Evolutionary conservation across 2,329 filamentous ascomycete genomes (phyloP), one percentile per base, ranked within the genome.

Genomic region (Malbranchea cinnamomea): DNA sequence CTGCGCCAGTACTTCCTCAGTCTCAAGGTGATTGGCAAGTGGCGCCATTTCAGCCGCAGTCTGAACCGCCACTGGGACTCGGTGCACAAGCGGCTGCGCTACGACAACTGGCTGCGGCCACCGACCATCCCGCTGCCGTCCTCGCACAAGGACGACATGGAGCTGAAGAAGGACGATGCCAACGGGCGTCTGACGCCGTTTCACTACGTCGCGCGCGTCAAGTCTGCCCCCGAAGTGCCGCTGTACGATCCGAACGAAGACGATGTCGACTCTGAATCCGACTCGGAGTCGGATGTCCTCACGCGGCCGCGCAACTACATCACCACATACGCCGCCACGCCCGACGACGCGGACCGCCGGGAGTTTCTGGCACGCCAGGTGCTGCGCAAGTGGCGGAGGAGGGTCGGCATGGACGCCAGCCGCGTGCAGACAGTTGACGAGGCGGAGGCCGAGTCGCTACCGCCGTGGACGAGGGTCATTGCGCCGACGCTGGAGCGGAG

Each of bases 1-100:
- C 64, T 94, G 12, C 72, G 84, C 8, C 84, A 93, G 49, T 93
- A 92, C 54, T 93, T 93, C 54, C 78, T 92, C 67, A 79, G 75
- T 5, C 63, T 92, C 24, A 80, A 81, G 33, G 77, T 85, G 1
- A 58, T 92, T 15, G 80, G 82, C 11, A 71, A 72, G 44, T 93
- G 84, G 84, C 73, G 70, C 36, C 65, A 73, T 34, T 79, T 79
- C 60, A 69, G 75, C 9, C 60, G 66, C 1, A 65, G 63, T 35
- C 61, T 81, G 47, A 58, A 64, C 10, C 54, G 60, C 2, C 74
- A 82, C 48, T 91, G 81, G 75, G 56, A 59, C 14, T 50, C 54
- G 7, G 71, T 89, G 2, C 73, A 80, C 19, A 60, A 68, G 15
- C 64, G 65, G 13, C 59, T 83, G 26, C 64, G 73, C 41, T 53